A percentile compares a stretch with the other conserved stretches of the same genome.
These are phyloP conservation scores for Daldinia vernicosa DNA, from an alignment of 495 filamentous ascomycete species.

Conservation along the genomic window DNA sequence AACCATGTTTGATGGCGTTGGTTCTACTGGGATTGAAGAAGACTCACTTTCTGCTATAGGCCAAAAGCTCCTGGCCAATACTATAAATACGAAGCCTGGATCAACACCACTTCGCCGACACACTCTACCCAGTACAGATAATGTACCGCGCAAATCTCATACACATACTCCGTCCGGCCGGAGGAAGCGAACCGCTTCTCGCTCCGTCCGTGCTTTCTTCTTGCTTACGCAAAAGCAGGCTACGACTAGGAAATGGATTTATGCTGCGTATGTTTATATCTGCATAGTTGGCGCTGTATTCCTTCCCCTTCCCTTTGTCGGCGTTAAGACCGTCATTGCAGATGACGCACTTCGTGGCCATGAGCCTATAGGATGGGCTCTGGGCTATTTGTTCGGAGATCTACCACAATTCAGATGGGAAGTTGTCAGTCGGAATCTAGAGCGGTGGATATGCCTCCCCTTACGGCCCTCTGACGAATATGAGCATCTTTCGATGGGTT, in stretches of 20 bases:
- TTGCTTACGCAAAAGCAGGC: conserved; percentile 84
- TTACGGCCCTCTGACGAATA: conserved; percentile 49
- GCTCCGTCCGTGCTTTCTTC: conserved; percentile 74
- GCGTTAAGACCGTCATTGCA: conserved; percentile 73
- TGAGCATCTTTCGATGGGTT: conserved; percentile 54
- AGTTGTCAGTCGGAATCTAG: conserved; percentile 70
- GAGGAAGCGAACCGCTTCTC: conserved; percentile 72
- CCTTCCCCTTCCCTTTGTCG: conserved; percentile 50
- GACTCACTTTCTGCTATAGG: background rate
- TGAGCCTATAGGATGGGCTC: conserved; percentile 92
- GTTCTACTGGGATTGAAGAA: conserved; percentile 13
- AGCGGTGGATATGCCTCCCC: conserved; percentile 80
- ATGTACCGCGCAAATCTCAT: conserved; percentile 39
- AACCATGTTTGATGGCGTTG: conserved; percentile 15
- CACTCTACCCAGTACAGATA: conserved; percentile 58
- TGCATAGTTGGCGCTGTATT: conserved; percentile 70
- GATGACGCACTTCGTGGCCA: conserved; percentile 70
- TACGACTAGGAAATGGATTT: conserved; percentile 78
- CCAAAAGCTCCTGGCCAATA: conserved; percentile 32
- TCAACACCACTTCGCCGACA: conserved; percentile 56
- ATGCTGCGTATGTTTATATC: conserved; percentile 79
- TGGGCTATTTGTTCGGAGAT: conserved; percentile 89
- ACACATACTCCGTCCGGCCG: conserved; percentile 70
- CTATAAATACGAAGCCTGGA: conserved; percentile 26
- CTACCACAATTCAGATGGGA: conserved; percentile 71